phyloP scores from a whole-genome alignment of 495 filamentous ascomycete species.

The Geoglossum glabrum region DNA sequence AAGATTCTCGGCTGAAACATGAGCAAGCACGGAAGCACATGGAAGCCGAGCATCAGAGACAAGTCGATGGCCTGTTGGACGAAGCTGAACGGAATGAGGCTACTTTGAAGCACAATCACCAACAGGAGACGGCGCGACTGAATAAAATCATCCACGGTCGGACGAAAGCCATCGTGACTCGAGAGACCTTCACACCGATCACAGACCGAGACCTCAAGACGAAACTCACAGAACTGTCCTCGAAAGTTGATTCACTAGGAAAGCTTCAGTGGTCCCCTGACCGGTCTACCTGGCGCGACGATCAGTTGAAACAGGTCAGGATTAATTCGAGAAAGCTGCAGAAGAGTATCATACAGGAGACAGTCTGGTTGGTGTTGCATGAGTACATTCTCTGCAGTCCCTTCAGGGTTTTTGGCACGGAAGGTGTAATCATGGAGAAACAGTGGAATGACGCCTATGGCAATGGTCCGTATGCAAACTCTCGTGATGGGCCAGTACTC shows the following conservation, averaged over 20 bases:
- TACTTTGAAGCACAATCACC: too few species aligned
- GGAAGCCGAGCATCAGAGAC: too few species aligned
- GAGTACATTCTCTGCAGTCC: slow-evolving; percentile 8
- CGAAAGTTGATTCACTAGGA: background rate
- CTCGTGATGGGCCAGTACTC: background rate
- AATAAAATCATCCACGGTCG: background rate
- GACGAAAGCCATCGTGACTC: background rate
- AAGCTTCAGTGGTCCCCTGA: background rate
- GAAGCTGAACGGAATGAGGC: too few species aligned
- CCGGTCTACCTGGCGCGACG: background rate
- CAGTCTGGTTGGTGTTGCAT: slow-evolving; percentile 5
- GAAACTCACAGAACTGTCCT: background rate
- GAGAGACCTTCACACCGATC: background rate
- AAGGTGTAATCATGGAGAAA: slow-evolving; percentile 2
- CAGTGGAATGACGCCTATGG: slow-evolving; percentile 9
- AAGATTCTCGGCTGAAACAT: too few species aligned
- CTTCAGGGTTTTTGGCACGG: slow-evolving; percentile 7
- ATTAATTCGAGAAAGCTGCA: background rate
- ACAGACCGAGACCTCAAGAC: background rate
- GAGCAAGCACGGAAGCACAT: too few species aligned
- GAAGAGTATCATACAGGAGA: slow-evolving; percentile 8
- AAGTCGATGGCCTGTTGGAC: too few species aligned
- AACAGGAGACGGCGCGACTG: too few species aligned
- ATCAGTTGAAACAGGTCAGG: background rate
- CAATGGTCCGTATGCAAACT: background rate